Evolutionary conservation across 768 basidiomycete species (phyloP), one percentile per base, ranked within the genome.

Genomic region (Serpula lacrymans): DNA sequence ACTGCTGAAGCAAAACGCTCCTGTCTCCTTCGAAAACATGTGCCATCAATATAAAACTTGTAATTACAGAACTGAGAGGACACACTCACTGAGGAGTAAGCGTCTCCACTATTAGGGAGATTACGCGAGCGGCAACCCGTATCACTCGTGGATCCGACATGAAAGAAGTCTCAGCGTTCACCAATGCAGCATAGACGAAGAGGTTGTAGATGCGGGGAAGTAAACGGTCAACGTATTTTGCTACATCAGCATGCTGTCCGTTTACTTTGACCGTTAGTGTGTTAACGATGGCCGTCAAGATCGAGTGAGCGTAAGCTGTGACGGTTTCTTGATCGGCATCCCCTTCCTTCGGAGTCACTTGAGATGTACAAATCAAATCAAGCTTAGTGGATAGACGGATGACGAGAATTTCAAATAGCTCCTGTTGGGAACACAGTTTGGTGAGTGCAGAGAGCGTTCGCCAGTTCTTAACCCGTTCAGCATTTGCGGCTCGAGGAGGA

Each of bases 281-380:
- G 29, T 79, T 74, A 2, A 72, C 69, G 6, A 98, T 63, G 0
- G 85, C 78, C 35, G 74, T 68, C 35, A 98, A 72, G 23, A 98
- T 71, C 22, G 92, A 80, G 62, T 92, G 89, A 1, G 80, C 82
- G 56, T 95, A 98, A 9, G 91, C 87, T 0, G 88, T 80, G n/a
- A 61, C 65, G 10, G 80, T 74, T 57, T 93, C 86, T 2, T 50
- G 26, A 25, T 80, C 78, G 5, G 56, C 56, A 4, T 45, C 58
- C 9, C n/a, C 34, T 20, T 23, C 36, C 16, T 25, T 24, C 6
- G 23, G 9, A 2, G 48, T 34, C 41, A 47, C 12, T 31, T 42
- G 25, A 29, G 40, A 18, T 21, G 47, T 11, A 48, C 80, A 81
- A n/a, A 87, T 59, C 0, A 84, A 53, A 35, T 89, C 85, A 22